Conservation (phyloP, 352 stramenopile genomes). For the Pythium utonaiense region DNA sequence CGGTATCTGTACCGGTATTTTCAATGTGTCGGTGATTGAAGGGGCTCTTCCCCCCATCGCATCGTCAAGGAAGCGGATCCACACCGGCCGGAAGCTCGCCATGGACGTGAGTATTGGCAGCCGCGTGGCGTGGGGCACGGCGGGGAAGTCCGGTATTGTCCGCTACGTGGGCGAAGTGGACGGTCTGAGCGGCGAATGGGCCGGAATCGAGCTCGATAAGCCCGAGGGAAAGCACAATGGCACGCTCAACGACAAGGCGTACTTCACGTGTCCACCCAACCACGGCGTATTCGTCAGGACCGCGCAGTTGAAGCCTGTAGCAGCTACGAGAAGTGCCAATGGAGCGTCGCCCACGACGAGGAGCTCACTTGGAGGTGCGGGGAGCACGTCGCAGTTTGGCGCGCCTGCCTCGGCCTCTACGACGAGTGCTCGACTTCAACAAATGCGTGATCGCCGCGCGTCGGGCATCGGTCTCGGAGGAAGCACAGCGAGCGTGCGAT, state of each 20-base stretch:
- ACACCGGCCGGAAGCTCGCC: too few species aligned
- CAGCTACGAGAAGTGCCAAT: conserved; percentile 14
- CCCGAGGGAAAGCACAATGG: conserved; percentile 86
- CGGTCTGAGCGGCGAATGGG: conserved; percentile 75
- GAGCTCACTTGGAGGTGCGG: background rate
- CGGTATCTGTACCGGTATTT: background rate
- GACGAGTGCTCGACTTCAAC: conserved; percentile 29
- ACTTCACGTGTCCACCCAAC: conserved; percentile 73
- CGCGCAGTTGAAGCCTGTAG: conserved; percentile 26
- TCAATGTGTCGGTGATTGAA: background rate
- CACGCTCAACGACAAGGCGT: conserved; percentile 74
- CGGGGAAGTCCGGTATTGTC: conserved; percentile 67
- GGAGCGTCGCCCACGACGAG: conserved; percentile 22
- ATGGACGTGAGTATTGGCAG: conserved; percentile 59
- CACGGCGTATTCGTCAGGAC: conserved; percentile 77
- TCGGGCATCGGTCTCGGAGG: conserved; percentile 27
- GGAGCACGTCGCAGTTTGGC: conserved; percentile 6
- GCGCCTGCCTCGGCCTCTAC: conserved; percentile 1
- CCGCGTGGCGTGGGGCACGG: conserved; percentile 56
- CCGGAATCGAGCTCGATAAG: conserved; percentile 74
- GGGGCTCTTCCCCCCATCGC: background rate
- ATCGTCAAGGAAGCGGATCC: conserved; percentile 15
- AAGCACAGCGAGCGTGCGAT: conserved; percentile 6
- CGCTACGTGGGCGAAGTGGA: conserved; percentile 78
- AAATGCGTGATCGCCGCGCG: conserved; percentile 32